Base-by-base conservation (phyloP, 1,284 basidiomycete species). In the Binderoboletus segoi region DNA sequence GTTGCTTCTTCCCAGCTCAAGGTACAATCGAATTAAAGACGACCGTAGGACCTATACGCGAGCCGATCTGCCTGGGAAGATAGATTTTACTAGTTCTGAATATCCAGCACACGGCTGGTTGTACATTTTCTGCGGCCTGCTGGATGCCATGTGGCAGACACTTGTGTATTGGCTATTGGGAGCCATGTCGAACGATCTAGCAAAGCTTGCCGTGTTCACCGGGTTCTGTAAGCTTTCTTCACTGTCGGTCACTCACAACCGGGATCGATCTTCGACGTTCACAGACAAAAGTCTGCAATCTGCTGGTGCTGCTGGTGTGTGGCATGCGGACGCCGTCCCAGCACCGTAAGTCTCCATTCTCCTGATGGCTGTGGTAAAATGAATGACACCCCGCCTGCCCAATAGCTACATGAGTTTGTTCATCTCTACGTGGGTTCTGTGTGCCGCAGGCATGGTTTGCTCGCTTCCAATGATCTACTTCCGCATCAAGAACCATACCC, bases 71-170 rank as follows among this genome's bases (percentile, higher is more conserved):
- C 56, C 64, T 3, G 23, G 62, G 32, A 78, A 77, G 61, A 77
- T 84, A 57, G 81, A 83, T 65, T 77, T 83, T 55, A 68, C 65
- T 52, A 75, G 79, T 57, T 44, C 63, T 20, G 63, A 60, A 8
- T 84, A 81, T 61, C 59, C 74, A 11, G 73, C 70, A 40, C 70
- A 72, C 13, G 63, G 77, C 1, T 75, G 75, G 68, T 69, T 84
- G 18, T 83, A 81, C 69, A 77, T 83, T 57, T 70, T 73, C 51
- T 70, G 60, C 10, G 69, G 68, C 21, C 49, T 83, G 38, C 72
- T 83, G 53, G 82, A 85, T 58, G 68, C 82, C 13, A 81, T 84
- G 77, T 84, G 82, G 81, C 83, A 85, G 64, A 84, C 83, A 12
- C 80, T 78, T 30, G 79, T 79, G 24, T 84, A 83, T 68, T 82